Base-by-base conservation (phyloP, 2,329 filamentous ascomycete species). In the Colletotrichum navitas region DNA sequence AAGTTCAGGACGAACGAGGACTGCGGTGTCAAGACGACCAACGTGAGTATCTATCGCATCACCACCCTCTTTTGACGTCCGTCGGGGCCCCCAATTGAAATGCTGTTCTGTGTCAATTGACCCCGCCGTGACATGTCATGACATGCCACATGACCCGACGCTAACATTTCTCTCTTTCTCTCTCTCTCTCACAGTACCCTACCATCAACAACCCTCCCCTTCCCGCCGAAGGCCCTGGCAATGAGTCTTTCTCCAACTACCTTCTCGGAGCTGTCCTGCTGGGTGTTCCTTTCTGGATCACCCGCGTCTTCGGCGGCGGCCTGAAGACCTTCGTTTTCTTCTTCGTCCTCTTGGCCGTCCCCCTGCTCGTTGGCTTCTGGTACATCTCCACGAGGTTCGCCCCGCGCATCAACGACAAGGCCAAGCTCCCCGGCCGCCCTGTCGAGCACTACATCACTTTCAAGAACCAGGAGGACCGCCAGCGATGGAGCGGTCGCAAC, bases 151-250 rank as follows among this genome's bases (percentile, higher is more conserved):
- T n/a, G 16, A 47, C 45, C 34, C 32, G 18, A 36, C 10, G 45
- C 72, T 74, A n/a, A 73, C 39, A 5, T 51, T n/a, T 18, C 10
- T 18, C 49, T 52, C 29, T 29, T 29, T 26, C 74, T 70, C 3
- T 43, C 74, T 70, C 3, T 43, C n/a, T 21, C 60, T 32, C 76
- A 72, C 79, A 97, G 95, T 95, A 90, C 78, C 92, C 94, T 41
- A 85, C 94, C 73, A 98, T 98, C 85, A 93, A 97, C 81, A 98
- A 98, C 90, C 93, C 91, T 60, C 94, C 96, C 75, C 90, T 98
- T 54, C 96, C 96, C 47, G 95, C 95, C 75, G 96, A 99, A 81
- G 93, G 90, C 62, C 85, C 94, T 63, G 93, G 94, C 75, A 91
- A 89, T 82, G 94, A 97, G 76, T 91, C 86, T 83, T 99, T 98